A percentile compares a stretch with the other conserved stretches of the same genome.
Conservation (phyloP, 2,329 filamentous ascomycete genomes). For the Fusarium phyllophilum region DNA sequence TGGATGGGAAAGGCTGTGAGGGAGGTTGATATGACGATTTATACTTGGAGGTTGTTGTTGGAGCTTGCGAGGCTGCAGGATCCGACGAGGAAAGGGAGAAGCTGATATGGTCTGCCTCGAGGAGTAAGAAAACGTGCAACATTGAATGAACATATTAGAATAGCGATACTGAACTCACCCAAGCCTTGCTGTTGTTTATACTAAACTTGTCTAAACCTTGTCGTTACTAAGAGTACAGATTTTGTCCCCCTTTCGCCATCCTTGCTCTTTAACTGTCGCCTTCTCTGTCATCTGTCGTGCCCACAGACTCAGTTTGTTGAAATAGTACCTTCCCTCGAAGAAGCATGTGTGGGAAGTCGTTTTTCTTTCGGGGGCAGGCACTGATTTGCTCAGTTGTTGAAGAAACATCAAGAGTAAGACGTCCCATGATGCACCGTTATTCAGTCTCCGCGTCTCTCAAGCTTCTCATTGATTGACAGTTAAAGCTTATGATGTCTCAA, state of each 20-base stretch:
- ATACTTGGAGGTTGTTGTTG: slow-evolving; percentile 69
- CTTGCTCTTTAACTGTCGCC: neutral
- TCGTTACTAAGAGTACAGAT: too few species aligned
- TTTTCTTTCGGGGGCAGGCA: neutral
- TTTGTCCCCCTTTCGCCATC: neutral
- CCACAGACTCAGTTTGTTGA: neutral
- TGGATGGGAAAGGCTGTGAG: slow-evolving; percentile 66
- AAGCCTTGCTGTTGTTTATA: neutral
- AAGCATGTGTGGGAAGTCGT: neutral
- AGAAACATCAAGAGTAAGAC: neutral
- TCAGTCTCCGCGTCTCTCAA: neutral
- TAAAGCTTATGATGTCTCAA: neutral
- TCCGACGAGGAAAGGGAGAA: slow-evolving; percentile 20
- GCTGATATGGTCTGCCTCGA: neutral
- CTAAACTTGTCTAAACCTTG: neutral
- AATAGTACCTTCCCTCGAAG: neutral
- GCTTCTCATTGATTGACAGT: neutral
- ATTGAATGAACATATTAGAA: neutral
- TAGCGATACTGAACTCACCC: neutral
- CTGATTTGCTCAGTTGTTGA: neutral
- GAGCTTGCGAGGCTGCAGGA: slow-evolving; percentile 62
- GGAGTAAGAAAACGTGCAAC: neutral
- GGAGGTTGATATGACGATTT: slow-evolving; percentile 68
- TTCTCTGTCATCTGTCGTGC: neutral
- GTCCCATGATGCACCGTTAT: neutral